Percentiles rank a stretch among this genome's conserved stretches.
Conservation (phyloP, 257 asterid genomes). For the Salvia rosmarinus region DNA sequence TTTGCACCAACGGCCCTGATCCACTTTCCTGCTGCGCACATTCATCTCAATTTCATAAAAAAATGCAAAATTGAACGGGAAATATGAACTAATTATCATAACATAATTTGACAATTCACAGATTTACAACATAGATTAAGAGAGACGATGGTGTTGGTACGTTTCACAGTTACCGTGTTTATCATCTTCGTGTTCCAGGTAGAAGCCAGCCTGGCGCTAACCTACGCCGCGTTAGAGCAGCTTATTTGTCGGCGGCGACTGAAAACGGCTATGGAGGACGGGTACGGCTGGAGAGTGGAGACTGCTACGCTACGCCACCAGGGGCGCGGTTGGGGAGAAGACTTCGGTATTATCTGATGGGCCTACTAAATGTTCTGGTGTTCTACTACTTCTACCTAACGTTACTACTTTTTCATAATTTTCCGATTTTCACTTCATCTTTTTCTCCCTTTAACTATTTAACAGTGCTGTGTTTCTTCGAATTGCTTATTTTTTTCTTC, state of each 20-base stretch:
- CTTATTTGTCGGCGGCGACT: conserved; percentile 26
- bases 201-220: conserved; percentile 8
- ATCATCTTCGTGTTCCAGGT: conserved; percentile 42
- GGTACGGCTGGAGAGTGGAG: conserved; percentile 8
- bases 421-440: too few species aligned
- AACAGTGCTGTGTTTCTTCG: too few species aligned
- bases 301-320: conserved; percentile 32
- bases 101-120: conserved; percentile 24
- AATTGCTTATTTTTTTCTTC: too few species aligned
- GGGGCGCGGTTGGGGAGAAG: conserved; percentile 15
- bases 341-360: conserved; percentile 8
- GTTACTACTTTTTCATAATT: too few species aligned
- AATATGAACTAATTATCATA: conserved; percentile 1
- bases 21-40: conserved; percentile 67
- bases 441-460: too few species aligned
- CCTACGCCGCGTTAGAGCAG: conserved; percentile 38
- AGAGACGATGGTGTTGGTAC: background rate
- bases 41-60: conserved; percentile 35
- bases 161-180: conserved; percentile 44
- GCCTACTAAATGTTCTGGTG: conserved; percentile 9
- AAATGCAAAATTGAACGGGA: conserved; percentile 12
- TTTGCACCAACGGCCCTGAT: conserved; percentile 67
- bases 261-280: background rate
- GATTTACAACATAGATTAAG: conserved; percentile 34
- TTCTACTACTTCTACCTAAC: too few species aligned